phyloP scores from a whole-genome alignment of 192 early-diverging fungal genomes.

The Coemansia sp. region DNA sequence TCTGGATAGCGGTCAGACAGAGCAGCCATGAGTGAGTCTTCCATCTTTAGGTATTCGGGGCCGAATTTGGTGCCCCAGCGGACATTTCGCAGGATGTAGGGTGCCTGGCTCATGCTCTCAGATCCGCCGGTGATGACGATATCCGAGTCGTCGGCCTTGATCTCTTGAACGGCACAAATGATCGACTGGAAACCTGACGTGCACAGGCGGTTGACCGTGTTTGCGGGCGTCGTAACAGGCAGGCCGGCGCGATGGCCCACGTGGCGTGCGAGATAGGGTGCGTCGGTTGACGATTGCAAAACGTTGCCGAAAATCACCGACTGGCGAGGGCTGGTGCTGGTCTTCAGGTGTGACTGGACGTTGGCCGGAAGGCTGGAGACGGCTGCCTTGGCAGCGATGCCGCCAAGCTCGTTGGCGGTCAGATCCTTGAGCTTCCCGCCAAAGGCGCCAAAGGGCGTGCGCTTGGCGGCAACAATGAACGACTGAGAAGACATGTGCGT shows the following conservation, averaged over 20 bases:
- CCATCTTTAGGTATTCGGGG: constrained; percentile 75
- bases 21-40: constrained; percentile 82
- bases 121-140: constrained; percentile 86
- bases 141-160: constrained; percentile 74
- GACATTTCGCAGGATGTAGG: constrained; percentile 75
- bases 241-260: constrained; percentile 86
- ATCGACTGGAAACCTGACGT: constrained; percentile 95
- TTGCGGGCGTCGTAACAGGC: constrained; percentile 78
- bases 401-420: constrained; percentile 81
- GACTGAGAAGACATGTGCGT: constrained; percentile 56
- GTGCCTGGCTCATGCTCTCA: constrained; percentile 93
- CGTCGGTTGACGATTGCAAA: constrained; percentile 76
- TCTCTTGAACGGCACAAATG: constrained; percentile 93
- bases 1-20: constrained; percentile 84
- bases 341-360: constrained; percentile 56
- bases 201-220: constrained; percentile 94
- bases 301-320: constrained; percentile 97
- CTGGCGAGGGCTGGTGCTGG: constrained; percentile 36
- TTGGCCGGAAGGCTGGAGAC: constrained; percentile 71
- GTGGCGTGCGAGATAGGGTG: constrained; percentile 89
- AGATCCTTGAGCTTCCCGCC: constrained; percentile 89
- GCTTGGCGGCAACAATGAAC: constrained; percentile 77
- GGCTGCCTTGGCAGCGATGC: constrained; percentile 87
- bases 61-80: constrained; percentile 88
- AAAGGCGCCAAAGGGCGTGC: constrained; percentile 89